Conservation (phyloP, 192 early-diverging fungal species). For the Backusella sp. region DNA sequence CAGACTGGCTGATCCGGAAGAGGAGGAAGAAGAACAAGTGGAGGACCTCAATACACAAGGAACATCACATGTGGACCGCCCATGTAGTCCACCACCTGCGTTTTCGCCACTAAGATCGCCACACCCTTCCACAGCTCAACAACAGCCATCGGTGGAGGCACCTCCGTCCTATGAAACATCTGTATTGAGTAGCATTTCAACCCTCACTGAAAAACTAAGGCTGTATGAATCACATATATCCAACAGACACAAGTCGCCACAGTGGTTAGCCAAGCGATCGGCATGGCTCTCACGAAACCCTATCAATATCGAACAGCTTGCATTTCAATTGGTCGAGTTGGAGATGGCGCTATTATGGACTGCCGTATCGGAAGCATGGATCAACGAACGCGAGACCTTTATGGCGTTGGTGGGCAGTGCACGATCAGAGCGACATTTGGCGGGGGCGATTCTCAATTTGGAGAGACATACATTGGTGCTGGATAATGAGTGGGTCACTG, state of each 20-base stretch:
- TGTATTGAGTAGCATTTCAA: constrained; percentile 19
- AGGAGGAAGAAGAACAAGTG: background rate
- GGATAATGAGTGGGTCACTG: constrained; percentile 27
- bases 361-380: constrained; percentile 33
- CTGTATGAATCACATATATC: constrained; percentile 31
- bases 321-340: constrained; percentile 34
- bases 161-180: constrained; percentile 39
- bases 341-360: constrained; percentile 40
- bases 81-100: constrained; percentile 12
- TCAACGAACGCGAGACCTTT: constrained; percentile 38
- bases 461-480: constrained; percentile 33
- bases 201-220: constrained; percentile 19
- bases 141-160: background rate
- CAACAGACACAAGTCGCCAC: constrained; percentile 35
- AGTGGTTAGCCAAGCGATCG: constrained; percentile 25
- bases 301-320: constrained; percentile 33
- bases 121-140: background rate
- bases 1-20: background rate
- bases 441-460: constrained; percentile 34
- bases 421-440: constrained; percentile 32
- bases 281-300: constrained; percentile 28
- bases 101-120: constrained; percentile 4
- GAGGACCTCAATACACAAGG: background rate
- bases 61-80: background rate
- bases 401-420: constrained; percentile 31